Base-by-base conservation (phyloP, 2,329 filamentous ascomycete species). In the Diaporthe destruens region DNA sequence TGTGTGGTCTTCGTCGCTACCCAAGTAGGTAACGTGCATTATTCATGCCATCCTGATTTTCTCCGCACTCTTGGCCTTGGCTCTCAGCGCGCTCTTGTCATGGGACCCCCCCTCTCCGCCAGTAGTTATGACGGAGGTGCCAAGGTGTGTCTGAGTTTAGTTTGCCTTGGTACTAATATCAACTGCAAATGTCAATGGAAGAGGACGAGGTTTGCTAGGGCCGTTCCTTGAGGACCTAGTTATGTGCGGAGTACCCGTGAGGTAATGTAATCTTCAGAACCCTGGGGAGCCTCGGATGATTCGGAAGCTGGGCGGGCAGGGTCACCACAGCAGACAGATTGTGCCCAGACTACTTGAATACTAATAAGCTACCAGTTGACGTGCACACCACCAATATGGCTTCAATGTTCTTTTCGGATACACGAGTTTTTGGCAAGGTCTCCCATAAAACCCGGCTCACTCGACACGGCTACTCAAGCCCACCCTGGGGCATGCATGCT, bases 41-140 rank as follows among this genome's bases (percentile, higher is more conserved):
- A 7, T 51, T 34, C 44, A 65, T 34, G 61, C 44, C 44, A 49
- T 36, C 44, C 32, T 25, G 25, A 36, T 51, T 44, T 65, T 65
- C 44, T 65, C 61, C 61, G 32, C 61, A 65, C 44, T 65, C 44
- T 51, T 51, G 44, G 59, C 42, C 59, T 65, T 65, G 59, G 59
- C 59, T 49, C 20, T 34, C 18, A 34, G 32, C 25, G 32, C 25
- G 32, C 42, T 49, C 23, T 49, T 39, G 56, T 44, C 56, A 61
- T 44, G 56, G 36, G 36, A 20, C 20, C 23, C 14, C 56, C 54
- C 56, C 36, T 42, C 56, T 14, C 56, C 36, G 23, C 36, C 44
- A 29, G 36, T 20, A 61, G 44, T 61, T 20, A 61, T 61, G 56
- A 65, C 61, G 47, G 36, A 51, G 12, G 4, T 51, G 44, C 44